Evolutionary conservation across 2,329 filamentous ascomycete species (phyloP).

Genomic region (Drechslerella coelobrocha): DNA sequence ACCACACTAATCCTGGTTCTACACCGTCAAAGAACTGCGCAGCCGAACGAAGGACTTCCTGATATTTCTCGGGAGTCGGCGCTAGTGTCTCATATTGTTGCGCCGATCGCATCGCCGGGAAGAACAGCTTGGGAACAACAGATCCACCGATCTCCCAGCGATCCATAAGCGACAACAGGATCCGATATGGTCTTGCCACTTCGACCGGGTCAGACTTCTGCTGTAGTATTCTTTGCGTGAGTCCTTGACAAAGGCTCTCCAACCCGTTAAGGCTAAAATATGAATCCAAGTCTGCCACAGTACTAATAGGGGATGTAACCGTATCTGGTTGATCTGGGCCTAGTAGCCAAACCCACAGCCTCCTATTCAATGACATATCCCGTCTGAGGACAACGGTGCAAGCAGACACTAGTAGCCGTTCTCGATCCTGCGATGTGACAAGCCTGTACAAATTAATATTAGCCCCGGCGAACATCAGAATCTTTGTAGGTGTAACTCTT

Average conservation of each 20-base stretch:
- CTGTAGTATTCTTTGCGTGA: constrained; percentile 76
- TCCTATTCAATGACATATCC: constrained; percentile 95
- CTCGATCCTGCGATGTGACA: constrained; percentile 72
- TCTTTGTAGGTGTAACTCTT: constrained; percentile 60
- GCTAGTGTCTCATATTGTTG: constrained; percentile 73
- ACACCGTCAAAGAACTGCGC: constrained; percentile 97
- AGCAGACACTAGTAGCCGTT: constrained; percentile 80
- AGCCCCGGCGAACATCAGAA: not conserved
- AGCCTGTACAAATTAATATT: constrained; percentile 21
- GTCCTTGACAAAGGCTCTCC: constrained; percentile 73
- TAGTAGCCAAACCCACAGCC: constrained; percentile 95
- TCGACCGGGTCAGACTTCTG: constrained; percentile 67
- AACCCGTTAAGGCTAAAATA: constrained; percentile 87
- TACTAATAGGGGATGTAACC: constrained; percentile 54
- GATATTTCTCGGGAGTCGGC: constrained; percentile 72
- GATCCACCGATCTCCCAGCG: constrained; percentile 94
- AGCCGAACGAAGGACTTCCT: constrained; percentile 88
- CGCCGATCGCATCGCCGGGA: constrained; percentile 82
- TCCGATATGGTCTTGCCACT: constrained; percentile 82
- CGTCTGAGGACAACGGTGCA: constrained; percentile 84
- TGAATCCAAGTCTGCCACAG: constrained; percentile 64
- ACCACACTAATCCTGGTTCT: constrained; percentile 91
- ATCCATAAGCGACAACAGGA: constrained; percentile 96
- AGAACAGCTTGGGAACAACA: constrained; percentile 85
- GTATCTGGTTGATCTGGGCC: constrained; percentile 69